Evolutionary conservation across 345 rosid species (phyloP), one percentile per base, ranked within the genome.

Genomic region (Nasturtium officinale): DNA sequence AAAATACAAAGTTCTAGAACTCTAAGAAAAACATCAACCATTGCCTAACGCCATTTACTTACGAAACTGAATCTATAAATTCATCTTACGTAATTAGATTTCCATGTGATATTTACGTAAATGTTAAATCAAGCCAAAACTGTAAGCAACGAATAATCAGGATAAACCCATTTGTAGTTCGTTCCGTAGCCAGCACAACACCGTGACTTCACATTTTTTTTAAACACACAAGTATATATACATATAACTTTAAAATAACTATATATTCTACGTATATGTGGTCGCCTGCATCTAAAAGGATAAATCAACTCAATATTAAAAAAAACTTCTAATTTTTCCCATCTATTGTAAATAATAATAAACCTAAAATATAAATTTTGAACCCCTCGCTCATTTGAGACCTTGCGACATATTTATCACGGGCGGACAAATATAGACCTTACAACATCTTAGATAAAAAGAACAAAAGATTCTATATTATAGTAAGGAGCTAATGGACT

Each of bases 131-230:
- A 70, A 51, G 33, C 65, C 47, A n/a, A 59, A 59, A 23, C 23
- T 60, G 59, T 37, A 48, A 60, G 75, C 75, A 48, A 71, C 37
- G 60, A 25, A 60, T 60, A 23, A 35, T 48, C 28, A 35, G 51
- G 38, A 48, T 48, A 33, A 71, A 4, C 15, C 61, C 29, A 38
- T 59, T 61, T 61, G 68, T 50, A 52, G 30, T 50, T 71, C 26
- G 26, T 48, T 25, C 60, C 40, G 51, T 60, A 71, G 46, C 48
- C 62, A 17, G 20, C 42, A 68, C 53, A 17, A 13, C 63, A 55
- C 62, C 40, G 28, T 11, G 18, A 38, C 5, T 70, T 30, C 45
- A 45, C 74, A 20, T n/a, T 5, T 20, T 17, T 67, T 16, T 16
- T 26, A 29, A 11, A 53, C 42, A 55, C 53, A 67, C 37, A 7